Evolutionary conservation across 305 asterid genomes (phyloP).

Genomic region (Nicotiana rustica): DNA sequence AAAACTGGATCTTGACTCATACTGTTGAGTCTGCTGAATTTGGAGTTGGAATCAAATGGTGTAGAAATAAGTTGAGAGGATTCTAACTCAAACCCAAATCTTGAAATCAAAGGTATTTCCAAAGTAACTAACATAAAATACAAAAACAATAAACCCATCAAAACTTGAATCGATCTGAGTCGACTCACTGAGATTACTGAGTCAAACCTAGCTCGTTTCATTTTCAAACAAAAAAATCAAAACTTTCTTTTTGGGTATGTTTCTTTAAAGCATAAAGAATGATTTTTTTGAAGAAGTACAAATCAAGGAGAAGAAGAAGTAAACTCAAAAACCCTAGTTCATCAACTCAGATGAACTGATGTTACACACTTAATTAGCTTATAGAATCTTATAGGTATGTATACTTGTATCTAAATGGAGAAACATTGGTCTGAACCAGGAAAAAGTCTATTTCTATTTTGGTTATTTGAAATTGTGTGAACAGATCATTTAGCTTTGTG

Average conservation of each 20-base stretch:
- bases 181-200: conserved; percentile 78
- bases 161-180: conserved; percentile 80
- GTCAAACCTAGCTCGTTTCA: conserved; percentile 70
- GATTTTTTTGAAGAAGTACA: not conserved
- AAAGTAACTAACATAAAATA: conserved; percentile 70
- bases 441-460: not conserved
- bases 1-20: conserved; percentile 41
- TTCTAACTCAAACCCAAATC: conserved; percentile 65
- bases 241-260: not conserved
- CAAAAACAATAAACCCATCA: conserved; percentile 65
- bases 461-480: not conserved
- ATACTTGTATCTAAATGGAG: not conserved
- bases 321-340: conserved; percentile 28
- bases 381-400: not conserved
- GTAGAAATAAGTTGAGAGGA: conserved; percentile 54
- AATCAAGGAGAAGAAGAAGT: not conserved
- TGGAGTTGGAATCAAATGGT: not conserved
- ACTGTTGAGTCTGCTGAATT: conserved; percentile 10
- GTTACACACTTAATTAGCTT: not conserved
- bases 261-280: not conserved
- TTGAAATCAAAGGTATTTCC: conserved; percentile 82
- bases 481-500: conserved; percentile 28
- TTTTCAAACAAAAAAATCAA: conserved; percentile 13
- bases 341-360: conserved; percentile 29
- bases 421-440: conserved; percentile 4